A percentile compares a stretch with the other conserved stretches of the same genome.
Conservation (phyloP, 2,329 filamentous ascomycete species). For the Coniochaeta prunicola region DNA sequence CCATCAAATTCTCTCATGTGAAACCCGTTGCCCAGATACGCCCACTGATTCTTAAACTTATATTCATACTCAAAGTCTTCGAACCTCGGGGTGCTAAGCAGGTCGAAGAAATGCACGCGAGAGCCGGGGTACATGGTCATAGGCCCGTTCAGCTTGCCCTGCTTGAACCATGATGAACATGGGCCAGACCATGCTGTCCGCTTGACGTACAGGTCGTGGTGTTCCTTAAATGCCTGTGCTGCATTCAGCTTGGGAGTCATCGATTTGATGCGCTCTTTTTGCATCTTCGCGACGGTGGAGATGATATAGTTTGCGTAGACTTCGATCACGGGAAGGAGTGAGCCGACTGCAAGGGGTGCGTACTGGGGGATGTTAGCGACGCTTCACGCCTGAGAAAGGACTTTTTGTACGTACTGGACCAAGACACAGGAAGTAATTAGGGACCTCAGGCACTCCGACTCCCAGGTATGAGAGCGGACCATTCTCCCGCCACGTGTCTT, state of each 20-base stretch:
- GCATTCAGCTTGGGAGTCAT: not conserved
- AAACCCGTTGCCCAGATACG: conserved; percentile 3
- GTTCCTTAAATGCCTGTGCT: not conserved
- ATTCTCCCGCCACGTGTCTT: not conserved
- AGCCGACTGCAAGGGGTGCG: not conserved
- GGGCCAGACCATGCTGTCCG: not conserved
- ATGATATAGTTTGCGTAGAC: not conserved
- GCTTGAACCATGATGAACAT: not conserved
- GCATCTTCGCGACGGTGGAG: not conserved
- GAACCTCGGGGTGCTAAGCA: not conserved
- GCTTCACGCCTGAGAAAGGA: not conserved
- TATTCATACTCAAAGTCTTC: not conserved
- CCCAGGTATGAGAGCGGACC: not conserved
- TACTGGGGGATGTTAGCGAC: not conserved
- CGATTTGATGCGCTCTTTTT: not conserved
- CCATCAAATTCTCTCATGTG: not conserved
- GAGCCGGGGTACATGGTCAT: not conserved
- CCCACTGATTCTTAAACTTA: not conserved
- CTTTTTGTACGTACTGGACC: conserved; percentile 1
- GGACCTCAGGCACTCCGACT: not conserved
- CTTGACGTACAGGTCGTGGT: not conserved
- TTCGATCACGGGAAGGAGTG: not conserved
- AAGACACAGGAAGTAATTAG: not conserved
- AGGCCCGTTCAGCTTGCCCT: not conserved
- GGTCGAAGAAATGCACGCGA: not conserved